These are phyloP conservation scores for Amanita thiersii DNA, from an alignment of 768 basidiomycete genomes.

Conservation along the genomic window DNA sequence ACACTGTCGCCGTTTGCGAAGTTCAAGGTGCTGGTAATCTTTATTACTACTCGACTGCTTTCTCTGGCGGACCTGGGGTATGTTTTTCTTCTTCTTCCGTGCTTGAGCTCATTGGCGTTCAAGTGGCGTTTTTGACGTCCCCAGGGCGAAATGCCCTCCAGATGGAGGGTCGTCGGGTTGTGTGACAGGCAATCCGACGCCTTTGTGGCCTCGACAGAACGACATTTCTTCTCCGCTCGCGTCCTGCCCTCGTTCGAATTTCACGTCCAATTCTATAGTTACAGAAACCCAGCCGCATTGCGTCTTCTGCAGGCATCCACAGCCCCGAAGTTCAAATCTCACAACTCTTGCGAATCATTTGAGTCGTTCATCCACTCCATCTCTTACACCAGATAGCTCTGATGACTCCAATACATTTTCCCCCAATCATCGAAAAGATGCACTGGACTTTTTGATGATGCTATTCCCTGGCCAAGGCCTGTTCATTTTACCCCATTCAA, in stretches of 20 bases:
- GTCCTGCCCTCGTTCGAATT: slow-evolving; percentile 15
- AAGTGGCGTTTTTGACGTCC: slow-evolving; percentile 96
- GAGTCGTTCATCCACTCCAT: slow-evolving; percentile 60
- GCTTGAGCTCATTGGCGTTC: slow-evolving; percentile 10
- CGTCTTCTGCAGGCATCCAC: slow-evolving; percentile 5
- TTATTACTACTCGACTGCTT: slow-evolving; percentile 90
- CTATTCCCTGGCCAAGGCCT: slow-evolving; percentile 72
- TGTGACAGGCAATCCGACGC: slow-evolving; percentile 91
- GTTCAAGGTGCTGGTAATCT: slow-evolving; percentile 73
- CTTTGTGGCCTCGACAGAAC: slow-evolving; percentile 19
- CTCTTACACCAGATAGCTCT: slow-evolving; percentile 69
- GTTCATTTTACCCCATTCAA: slow-evolving; percentile 61
- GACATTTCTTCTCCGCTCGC: slow-evolving; percentile 9
- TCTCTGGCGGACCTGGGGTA: slow-evolving; percentile 91
- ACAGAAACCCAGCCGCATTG: slow-evolving; percentile 10
- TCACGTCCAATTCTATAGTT: slow-evolving; percentile 14
- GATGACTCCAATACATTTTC: slow-evolving; percentile 27
- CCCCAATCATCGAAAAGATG: slow-evolving; percentile 47
- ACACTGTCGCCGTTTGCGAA: slow-evolving; percentile 81
- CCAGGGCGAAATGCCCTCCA: slow-evolving; percentile 89
- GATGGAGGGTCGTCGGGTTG: slow-evolving; percentile 91
- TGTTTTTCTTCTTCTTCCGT: slow-evolving; percentile 17
- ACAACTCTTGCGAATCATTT: slow-evolving; percentile 35
- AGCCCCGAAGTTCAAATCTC: slow-evolving; percentile 27
- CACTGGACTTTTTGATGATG: slow-evolving; percentile 70